These are phyloP conservation scores for Drosera capensis DNA, from an alignment of 148 eudicot species.

Conservation along the genomic window DNA sequence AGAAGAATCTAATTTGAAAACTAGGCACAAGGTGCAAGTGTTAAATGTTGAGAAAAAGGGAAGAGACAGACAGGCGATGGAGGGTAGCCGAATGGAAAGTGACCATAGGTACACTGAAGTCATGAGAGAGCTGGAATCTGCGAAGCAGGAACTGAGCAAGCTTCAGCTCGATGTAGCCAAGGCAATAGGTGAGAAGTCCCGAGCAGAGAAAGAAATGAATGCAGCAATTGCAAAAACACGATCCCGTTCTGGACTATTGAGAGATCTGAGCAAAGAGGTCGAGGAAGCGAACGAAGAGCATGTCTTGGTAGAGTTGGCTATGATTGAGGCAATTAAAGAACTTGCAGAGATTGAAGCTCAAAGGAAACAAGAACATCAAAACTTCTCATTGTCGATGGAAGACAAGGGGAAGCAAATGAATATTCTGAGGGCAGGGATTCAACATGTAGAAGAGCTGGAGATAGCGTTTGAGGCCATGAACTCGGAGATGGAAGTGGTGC, in stretches of 20 bases:
- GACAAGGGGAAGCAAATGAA: conserved; percentile 28
- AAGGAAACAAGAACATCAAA: conserved; percentile 27
- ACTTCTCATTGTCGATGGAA: conserved; percentile 21
- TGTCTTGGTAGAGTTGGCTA: conserved; percentile 72
- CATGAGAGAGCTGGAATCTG: conserved; percentile 31
- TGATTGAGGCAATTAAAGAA: conserved; percentile 70
- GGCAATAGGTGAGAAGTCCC: conserved; percentile 31
- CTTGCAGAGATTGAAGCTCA: conserved; percentile 40
- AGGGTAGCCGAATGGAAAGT: conserved; percentile 6
- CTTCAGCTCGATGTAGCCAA: conserved; percentile 51
- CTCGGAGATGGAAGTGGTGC: conserved; percentile 34
- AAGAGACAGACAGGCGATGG: conserved; percentile 1
- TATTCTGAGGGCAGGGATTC: conserved; percentile 26
- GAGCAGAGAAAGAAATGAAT: conserved; percentile 43
- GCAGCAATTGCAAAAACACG: conserved; percentile 18
- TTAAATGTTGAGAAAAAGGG: conserved; percentile 8
- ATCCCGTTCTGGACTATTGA: conserved; percentile 14
- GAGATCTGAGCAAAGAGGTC: conserved; percentile 40
- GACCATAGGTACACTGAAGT: conserved; percentile 29
- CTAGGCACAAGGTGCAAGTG: conserved; percentile 14
- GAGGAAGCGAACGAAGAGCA: conserved; percentile 70
- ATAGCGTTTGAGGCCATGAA: conserved; percentile 22
- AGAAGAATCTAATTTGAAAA: conserved; percentile 30
- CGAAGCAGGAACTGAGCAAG: conserved; percentile 52
- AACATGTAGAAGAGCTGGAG: conserved; percentile 26